These are phyloP conservation scores for Mycena belliarum DNA, from an alignment of 768 basidiomycete species.

Conservation along the genomic window DNA sequence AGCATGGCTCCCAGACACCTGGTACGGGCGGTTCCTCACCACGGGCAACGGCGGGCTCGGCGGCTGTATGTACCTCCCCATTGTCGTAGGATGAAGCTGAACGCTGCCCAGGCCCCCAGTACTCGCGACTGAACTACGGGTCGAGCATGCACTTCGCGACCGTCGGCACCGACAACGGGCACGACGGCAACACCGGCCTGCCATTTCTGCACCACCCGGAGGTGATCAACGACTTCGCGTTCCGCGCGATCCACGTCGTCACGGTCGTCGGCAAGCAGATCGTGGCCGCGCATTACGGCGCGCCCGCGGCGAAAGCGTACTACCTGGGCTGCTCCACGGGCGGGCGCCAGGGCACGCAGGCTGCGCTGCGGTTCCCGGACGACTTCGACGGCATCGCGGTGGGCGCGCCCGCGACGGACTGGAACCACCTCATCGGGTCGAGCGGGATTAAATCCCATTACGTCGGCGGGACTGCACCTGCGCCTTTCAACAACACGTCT, in stretches of 20 bases:
- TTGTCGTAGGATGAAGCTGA: no score
- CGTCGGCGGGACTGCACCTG: no score
- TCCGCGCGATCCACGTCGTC: constrained; percentile 22
- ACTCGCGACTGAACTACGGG: neutral
- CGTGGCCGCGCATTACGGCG: constrained; percentile 22
- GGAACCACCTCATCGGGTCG: neutral
- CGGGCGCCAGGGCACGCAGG: neutral
- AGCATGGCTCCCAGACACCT: constrained; percentile 7
- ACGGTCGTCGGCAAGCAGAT: constrained; percentile 25
- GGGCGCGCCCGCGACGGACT: constrained; percentile 23
- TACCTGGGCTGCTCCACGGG: constrained; percentile 10
- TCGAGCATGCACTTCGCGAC: constrained; percentile 19
- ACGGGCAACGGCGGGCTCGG: no score
- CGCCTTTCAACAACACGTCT: neutral
- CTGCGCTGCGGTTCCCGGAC: neutral
- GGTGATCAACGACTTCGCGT: constrained; percentile 26
- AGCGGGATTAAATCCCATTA: no score
- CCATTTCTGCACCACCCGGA: constrained; percentile 25
- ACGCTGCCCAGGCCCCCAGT: no score
- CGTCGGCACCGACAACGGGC: constrained; percentile 22
- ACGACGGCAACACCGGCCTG: constrained; percentile 19
- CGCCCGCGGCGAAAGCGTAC: constrained; percentile 19
- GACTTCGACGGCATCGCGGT: constrained; percentile 25
- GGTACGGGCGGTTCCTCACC: constrained; percentile 1
- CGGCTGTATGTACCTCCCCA: no score